Evolutionary conservation across 2,329 filamentous ascomycete species (phyloP), one percentile per base, ranked within the genome.

Genomic region (Rhexocercosporidium sp.): DNA sequence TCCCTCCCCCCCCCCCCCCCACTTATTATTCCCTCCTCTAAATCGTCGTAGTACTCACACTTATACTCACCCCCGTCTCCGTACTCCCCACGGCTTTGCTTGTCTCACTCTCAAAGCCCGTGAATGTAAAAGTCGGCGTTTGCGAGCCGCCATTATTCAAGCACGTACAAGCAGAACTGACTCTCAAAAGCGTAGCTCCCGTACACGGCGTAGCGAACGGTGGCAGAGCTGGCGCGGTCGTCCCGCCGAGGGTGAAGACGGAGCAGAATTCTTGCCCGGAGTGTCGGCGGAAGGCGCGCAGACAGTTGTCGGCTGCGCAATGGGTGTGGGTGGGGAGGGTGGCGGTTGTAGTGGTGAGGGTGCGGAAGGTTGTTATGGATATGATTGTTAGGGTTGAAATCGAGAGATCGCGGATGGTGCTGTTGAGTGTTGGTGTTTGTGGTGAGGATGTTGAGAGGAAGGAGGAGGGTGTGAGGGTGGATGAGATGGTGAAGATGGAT

Each of bases 271-370:
- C 39, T 31, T 66, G 22, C 16, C 59, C 65, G 3, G 49, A 44
- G 31, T 54, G n/a, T n/a, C 60, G 51, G 4, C 57, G 60, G 57
- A 67, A 67, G 11, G 67, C 67, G 14, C 67, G 65, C 3, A 69
- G 67, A 53, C 65, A 69, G 47, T 69, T 69, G 59, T 69, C 56
- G 31, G 61, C 59, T 8, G 49, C 56, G 56, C 67, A 69, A 25
- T 22, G 20, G n/a, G 67, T 57, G 25, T 47, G 22, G 22, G 20
- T 8, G 18, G 53, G 31, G 22, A 51, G 47, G 22, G 47, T 51
- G 47, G 47, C 22, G 7, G 22, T 27, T 18, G 56, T 49, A 31
- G 61, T 41, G 5, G 41, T 65, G 22, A 57, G 62, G 6, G 56
- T 67, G 22, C 53, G 29, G 29, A 69, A 57, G 22, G 65, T 62